Evolutionary conservation across 208 protist genomes (phyloP), one percentile per base, ranked within the genome.

Genomic region (Trypanosoma conorhini): DNA sequence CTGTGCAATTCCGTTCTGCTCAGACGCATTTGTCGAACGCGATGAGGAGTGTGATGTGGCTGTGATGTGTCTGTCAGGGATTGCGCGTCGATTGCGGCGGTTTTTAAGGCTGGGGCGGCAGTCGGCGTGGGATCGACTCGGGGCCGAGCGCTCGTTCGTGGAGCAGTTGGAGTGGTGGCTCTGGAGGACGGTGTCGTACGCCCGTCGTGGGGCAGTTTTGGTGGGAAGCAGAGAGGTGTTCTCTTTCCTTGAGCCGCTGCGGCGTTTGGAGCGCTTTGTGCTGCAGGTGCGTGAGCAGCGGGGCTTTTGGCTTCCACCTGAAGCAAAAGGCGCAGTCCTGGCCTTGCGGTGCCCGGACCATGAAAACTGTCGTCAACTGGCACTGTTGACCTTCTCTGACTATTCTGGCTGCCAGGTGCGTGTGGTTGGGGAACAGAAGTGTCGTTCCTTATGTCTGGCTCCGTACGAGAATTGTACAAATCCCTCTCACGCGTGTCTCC

Each of bases 281-380:
- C 58, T 71, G 67, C 81, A 81, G 56, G 72, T 81, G 62, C 86
- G 90, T 22, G 71, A 77, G 52, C 51, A 79, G 28, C 65, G 57
- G 30, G 28, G 63, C 1, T 93, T 91, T 71, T 96, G 91, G 88
- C 80, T 96, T 40, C 87, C 91, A 0, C 50, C 67, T 5, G 78
- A 81, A 38, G 78, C 75, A n/a, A 80, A 72, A 15, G 79, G 74
- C 19, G 74, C 79, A 30, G 80, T 81, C 35, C 58, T 93, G 66
- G 87, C 88, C 46, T 52, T 94, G 46, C 61, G 79, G 19, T 96
- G 91, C 75, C 87, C 91, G 4, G 80, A 91, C 28, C 91, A 96
- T 76, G 82, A 74, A 66, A 84, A 84, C 63, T 86, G 80, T 58
- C 76, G 82, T 30, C 82, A 84, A 52, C 84, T 82, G 19, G 88